Evolutionary conservation across 2,329 filamentous ascomycete species (phyloP).

Genomic region (Myriosclerotinia duriaeana): DNA sequence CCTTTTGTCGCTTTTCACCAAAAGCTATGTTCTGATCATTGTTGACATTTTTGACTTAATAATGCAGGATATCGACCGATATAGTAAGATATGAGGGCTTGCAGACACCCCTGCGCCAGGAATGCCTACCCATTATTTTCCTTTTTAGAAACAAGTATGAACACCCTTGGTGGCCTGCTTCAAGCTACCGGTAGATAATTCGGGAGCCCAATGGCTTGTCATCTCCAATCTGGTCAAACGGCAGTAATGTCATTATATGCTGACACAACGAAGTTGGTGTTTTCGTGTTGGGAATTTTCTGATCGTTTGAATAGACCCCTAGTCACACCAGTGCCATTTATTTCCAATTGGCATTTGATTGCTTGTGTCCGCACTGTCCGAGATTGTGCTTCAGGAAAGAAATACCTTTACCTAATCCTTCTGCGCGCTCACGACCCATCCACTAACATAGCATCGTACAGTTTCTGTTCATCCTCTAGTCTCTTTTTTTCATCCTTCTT

Average conservation of each 20-base stretch:
- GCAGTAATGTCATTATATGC: neutral
- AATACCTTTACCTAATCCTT: neutral
- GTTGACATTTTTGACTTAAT: neutral
- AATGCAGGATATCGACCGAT: neutral
- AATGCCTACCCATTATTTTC: neutral
- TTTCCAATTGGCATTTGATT: neutral
- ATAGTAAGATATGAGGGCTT: neutral
- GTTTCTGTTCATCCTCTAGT: constrained; percentile 7
- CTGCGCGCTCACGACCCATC: neutral
- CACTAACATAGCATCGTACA: neutral
- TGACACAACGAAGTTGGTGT: neutral
- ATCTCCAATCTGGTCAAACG: neutral
- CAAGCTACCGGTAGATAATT: neutral
- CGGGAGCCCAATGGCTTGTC: neutral
- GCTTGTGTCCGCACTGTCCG: neutral
- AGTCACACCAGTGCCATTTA: neutral
- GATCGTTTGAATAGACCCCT: neutral
- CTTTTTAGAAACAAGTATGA: neutral
- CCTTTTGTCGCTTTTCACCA: neutral
- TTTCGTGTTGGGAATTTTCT: neutral
- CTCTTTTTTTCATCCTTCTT: constrained; percentile 16
- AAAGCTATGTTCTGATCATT: neutral
- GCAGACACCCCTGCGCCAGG: neutral
- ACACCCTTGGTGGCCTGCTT: neutral
- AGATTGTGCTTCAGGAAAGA: neutral